Evolutionary conservation across 805 yeast genomes (phyloP), one percentile per base, ranked within the genome.

Genomic region (Pichia californica): DNA sequence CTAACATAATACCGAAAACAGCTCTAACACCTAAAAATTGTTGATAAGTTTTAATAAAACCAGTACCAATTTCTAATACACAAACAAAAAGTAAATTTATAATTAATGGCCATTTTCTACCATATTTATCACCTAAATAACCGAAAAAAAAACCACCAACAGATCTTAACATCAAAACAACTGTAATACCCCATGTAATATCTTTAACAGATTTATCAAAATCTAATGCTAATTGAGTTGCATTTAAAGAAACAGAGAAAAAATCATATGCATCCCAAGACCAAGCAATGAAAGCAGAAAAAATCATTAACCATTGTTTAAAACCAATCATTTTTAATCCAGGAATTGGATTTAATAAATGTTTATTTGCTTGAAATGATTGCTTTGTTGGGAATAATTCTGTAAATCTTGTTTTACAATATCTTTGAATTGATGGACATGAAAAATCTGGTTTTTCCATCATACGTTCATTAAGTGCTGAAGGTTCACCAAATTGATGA

Each of bases 131-230:
- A 53, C 81, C 78, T 48, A 73, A 58, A 45, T 66, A 65, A 40
- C 85, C 85, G 52, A 80, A 79, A n/a, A 73, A 54, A 27, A 77
- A 53, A 9, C 83, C 83, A 46, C 86, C 86, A 19, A 79, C 76
- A 3, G 84, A 73, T 62, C 86, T 69, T 49, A 80, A 67, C 86
- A 80, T 80, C 31, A 80, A 69, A 37, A 80, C 85, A 48, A 80
- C 65, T 1, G 86, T 79, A 52, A 80, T 76, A 44, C 81, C 81
- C 85, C 82, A 79, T 5, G 83, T 74, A 41, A 79, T 67, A 43
- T 72, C 74, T 46, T 67, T 76, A 36, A 74, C 76, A 15, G 68
- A 46, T 18, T 58, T 65, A 31, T 64, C 67, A 31, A 79, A 68
- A 43, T 66, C 65, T 7, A 55, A 40, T 14, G 84, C 81, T 45